These are phyloP conservation scores for Megacollybia marginata DNA, from an alignment of 768 basidiomycete species.

Conservation along the genomic window DNA sequence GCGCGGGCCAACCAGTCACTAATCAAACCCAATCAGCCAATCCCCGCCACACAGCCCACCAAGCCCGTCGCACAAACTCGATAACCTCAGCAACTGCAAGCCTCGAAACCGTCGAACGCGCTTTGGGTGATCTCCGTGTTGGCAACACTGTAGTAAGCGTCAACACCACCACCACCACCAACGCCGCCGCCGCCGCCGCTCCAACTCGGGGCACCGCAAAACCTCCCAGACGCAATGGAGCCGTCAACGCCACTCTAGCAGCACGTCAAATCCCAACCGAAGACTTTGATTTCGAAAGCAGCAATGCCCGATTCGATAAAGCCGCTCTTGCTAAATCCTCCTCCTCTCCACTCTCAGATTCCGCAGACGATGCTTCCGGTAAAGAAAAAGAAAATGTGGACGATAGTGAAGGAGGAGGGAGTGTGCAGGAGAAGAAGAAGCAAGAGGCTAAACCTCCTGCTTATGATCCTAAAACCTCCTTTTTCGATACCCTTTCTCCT, in stretches of 20 bases:
- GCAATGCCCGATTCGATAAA: slow-evolving; percentile 81
- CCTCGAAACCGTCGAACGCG: slow-evolving; percentile 57
- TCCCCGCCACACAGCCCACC: background rate
- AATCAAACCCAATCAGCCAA: background rate
- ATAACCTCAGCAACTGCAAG: slow-evolving; percentile 71
- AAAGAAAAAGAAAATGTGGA: slow-evolving; percentile 22
- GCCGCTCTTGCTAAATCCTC: slow-evolving; percentile 32
- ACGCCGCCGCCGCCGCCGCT: background rate
- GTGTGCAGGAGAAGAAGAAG: slow-evolving; percentile 27
- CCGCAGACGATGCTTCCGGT: slow-evolving; percentile 20
- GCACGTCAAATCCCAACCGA: slow-evolving; percentile 63
- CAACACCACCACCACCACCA: background rate
- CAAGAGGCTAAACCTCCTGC: slow-evolving; percentile 31
- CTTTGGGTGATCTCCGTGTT: slow-evolving; percentile 44
- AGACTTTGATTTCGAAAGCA: slow-evolving; percentile 77
- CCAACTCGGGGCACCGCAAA: background rate
- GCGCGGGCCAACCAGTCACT: background rate
- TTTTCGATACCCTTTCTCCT: slow-evolving; percentile 65
- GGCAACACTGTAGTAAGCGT: slow-evolving; percentile 17
- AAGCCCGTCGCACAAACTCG: slow-evolving; percentile 31
- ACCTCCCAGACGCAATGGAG: slow-evolving; percentile 1
- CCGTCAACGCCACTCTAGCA: slow-evolving; percentile 12
- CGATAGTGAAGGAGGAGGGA: slow-evolving; percentile 15
- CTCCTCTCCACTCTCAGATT: slow-evolving; percentile 22
- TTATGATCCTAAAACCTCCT: slow-evolving; percentile 73